These are phyloP conservation scores for Penicillium griseofulvum DNA, from an alignment of 2,329 filamentous ascomycete genomes.

Conservation along the genomic window DNA sequence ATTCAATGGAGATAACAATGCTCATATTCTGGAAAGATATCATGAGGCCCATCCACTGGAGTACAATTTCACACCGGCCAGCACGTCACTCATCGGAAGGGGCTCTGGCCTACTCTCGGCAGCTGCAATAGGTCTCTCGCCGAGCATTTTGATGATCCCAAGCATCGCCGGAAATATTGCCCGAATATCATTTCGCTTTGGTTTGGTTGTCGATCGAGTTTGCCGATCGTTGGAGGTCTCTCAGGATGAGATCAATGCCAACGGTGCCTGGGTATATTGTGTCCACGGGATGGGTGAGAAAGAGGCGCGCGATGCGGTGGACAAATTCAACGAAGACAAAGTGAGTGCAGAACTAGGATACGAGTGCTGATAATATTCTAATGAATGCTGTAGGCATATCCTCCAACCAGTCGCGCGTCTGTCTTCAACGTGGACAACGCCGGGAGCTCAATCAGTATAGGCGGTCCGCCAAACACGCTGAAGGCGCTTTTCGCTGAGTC, in stretches of 20 bases:
- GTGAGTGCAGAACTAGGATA: background rate
- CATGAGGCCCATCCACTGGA: background rate
- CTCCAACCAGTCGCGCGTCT: background rate
- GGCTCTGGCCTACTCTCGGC: background rate
- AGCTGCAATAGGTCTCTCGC: background rate
- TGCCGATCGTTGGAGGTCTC: background rate
- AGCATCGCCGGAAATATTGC: background rate
- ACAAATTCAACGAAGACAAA: background rate
- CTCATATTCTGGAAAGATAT: background rate
- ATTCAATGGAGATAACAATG: background rate
- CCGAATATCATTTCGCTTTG: background rate
- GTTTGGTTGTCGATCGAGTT: background rate
- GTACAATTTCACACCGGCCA: background rate
- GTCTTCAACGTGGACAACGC: background rate
- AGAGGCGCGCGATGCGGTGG: background rate
- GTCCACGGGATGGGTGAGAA: background rate
- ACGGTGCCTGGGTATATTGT: background rate
- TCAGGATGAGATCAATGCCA: background rate
- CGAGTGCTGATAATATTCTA: background rate
- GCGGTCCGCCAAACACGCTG: background rate
- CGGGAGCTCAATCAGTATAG: background rate
- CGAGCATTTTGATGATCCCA: background rate
- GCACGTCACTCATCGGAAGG: background rate
- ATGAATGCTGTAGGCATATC: background rate
- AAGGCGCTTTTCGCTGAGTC: background rate